Evolutionary conservation across 2,329 filamentous ascomycete species (phyloP).

Genomic region (Fusarium transvaalense): DNA sequence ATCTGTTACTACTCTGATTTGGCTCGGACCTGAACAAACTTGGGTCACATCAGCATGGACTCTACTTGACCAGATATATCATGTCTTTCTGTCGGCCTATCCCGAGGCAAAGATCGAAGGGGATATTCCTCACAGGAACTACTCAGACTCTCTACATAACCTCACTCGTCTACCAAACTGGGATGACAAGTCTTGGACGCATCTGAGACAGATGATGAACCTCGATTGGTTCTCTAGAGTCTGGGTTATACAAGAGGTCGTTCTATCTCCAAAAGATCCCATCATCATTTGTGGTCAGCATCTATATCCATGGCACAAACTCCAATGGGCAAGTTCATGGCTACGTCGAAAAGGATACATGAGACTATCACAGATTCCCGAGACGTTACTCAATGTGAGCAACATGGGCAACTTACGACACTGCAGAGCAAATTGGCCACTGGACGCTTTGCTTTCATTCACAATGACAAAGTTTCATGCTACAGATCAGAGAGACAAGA

Average conservation of each 20-base stretch:
- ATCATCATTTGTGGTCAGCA: neutral
- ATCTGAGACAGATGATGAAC: neutral
- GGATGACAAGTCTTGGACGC: neutral
- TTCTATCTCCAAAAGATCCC: neutral
- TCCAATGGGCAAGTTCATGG: conserved; percentile 1
- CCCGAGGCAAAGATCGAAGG: neutral
- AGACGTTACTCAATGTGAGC: neutral
- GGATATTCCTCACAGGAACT: neutral
- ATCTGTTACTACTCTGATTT: neutral
- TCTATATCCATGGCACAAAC: neutral
- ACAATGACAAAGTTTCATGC: conserved; percentile 9
- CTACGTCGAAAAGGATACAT: neutral
- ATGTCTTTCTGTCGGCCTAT: accelerated
- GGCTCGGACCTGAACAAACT: neutral
- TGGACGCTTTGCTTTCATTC: conserved; percentile 7
- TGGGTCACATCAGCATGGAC: neutral
- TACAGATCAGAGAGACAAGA: conserved; percentile 6
- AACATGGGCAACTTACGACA: neutral
- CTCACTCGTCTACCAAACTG: neutral
- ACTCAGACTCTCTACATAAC: neutral
- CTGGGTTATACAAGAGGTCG: conserved; percentile 2
- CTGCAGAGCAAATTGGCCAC: neutral
- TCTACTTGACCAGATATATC: neutral
- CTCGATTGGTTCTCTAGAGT: conserved; percentile 1
- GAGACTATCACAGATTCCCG: neutral